Conservation (phyloP, 2,329 filamentous ascomycete genomes). For the Aspergillus unguis region DNA sequence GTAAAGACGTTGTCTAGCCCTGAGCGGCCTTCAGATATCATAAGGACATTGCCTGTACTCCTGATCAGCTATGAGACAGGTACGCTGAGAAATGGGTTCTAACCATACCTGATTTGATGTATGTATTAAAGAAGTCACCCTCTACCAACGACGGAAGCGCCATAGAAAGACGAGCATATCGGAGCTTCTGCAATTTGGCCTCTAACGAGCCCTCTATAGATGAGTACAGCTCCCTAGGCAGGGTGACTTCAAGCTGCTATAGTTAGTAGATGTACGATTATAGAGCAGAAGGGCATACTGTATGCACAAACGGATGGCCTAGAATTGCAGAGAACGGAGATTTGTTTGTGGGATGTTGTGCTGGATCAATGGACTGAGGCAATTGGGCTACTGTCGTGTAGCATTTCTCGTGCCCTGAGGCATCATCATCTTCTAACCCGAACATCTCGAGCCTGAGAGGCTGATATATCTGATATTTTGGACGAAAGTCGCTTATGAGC, state of each 20-base stretch:
- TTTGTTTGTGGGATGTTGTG: slow-evolving; percentile 67
- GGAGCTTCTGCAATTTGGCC: slow-evolving; percentile 34
- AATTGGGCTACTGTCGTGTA: slow-evolving; percentile 68
- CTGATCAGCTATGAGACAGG: background rate
- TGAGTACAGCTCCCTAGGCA: slow-evolving; percentile 63
- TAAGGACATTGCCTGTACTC: slow-evolving; percentile 68
- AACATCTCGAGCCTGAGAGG: slow-evolving; percentile 35
- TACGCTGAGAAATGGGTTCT: background rate
- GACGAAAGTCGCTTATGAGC: background rate
- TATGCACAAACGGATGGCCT: slow-evolving; percentile 65
- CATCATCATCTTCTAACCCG: slow-evolving; percentile 40
- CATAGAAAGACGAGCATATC: slow-evolving; percentile 69
- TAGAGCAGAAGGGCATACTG: slow-evolving; percentile 43
- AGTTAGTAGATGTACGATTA: background rate
- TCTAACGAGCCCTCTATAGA: slow-evolving; percentile 54
- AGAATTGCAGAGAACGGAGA: slow-evolving; percentile 72
- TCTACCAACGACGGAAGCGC: slow-evolving; percentile 68
- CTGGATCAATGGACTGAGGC: slow-evolving; percentile 64
- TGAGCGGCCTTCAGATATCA: slow-evolving; percentile 75
- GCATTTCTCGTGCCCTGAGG: slow-evolving; percentile 57
- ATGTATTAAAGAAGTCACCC: slow-evolving; percentile 74
- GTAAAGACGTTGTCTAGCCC: slow-evolving; percentile 70
- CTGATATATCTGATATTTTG: background rate
- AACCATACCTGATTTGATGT: slow-evolving; percentile 70
- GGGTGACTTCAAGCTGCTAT: slow-evolving; percentile 58